Percentiles rank a stretch among this genome's conserved stretches.
Conservation (phyloP, 129 eudicot genomes). For the Lactuca sativa region DNA sequence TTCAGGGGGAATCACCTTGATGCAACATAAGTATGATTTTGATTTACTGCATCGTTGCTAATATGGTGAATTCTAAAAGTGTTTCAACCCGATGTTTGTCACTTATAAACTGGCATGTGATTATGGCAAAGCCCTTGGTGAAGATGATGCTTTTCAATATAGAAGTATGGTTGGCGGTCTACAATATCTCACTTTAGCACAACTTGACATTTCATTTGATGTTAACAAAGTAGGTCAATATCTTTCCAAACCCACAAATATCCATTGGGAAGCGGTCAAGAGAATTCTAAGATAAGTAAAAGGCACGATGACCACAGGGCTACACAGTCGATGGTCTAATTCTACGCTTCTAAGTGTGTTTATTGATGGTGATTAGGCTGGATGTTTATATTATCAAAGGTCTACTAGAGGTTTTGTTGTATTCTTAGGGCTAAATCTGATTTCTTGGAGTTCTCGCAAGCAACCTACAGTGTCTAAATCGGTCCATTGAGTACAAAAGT, state of each 20-base stretch:
- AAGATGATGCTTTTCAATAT: background rate
- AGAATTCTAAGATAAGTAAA: background rate
- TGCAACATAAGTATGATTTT: too few relatives aligned
- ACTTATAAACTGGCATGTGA: background rate
- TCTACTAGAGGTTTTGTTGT: background rate
- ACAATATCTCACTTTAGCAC: background rate
- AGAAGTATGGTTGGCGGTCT: constrained; percentile 8
- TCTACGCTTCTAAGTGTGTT: background rate
- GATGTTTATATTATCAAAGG: background rate
- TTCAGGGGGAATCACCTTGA: too few relatives aligned
- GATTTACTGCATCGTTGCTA: background rate
- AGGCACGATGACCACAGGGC: background rate
- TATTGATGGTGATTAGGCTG: background rate
- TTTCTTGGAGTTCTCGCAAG: background rate
- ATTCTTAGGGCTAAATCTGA: background rate
- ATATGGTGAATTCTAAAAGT: background rate
- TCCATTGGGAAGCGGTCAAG: constrained; percentile 2
- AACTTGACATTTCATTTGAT: background rate
- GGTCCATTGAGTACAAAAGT: background rate
- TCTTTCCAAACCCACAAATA: background rate
- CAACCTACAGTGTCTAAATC: background rate
- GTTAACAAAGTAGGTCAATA: constrained; percentile 4
- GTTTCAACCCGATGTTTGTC: background rate
- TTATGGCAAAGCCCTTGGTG: background rate
- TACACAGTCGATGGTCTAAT: background rate